phyloP scores from a whole-genome alignment of 2,329 filamentous ascomycete species.

The Anthostomella pinea region DNA sequence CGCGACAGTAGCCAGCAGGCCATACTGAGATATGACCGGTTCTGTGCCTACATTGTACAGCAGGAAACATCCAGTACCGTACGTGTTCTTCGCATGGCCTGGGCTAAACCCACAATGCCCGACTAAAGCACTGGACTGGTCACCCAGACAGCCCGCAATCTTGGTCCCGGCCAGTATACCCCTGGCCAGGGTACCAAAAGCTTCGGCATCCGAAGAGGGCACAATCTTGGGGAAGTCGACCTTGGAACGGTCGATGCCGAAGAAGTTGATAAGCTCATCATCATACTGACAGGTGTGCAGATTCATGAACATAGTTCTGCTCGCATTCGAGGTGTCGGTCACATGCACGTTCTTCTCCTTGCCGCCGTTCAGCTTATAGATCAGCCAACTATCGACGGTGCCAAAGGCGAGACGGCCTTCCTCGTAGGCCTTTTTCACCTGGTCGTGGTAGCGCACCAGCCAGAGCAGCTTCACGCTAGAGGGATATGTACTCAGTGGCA shows the following conservation, averaged over 20 bases:
- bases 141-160: slow-evolving; percentile 82
- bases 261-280: slow-evolving; percentile 72
- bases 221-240: slow-evolving; percentile 79
- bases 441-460: slow-evolving; percentile 70
- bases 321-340: slow-evolving; percentile 85
- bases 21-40: slow-evolving; percentile 81
- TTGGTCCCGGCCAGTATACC: slow-evolving; percentile 67
- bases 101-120: slow-evolving; percentile 81
- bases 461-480: slow-evolving; percentile 83
- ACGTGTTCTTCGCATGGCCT: slow-evolving; percentile 86
- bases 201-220: slow-evolving; percentile 70
- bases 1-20: slow-evolving; percentile 80
- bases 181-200: slow-evolving; percentile 64
- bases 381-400: slow-evolving; percentile 84
- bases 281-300: slow-evolving; percentile 78
- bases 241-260: slow-evolving; percentile 66
- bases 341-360: slow-evolving; percentile 65
- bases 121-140: slow-evolving; percentile 82
- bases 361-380: slow-evolving; percentile 81
- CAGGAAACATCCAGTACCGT: slow-evolving; percentile 86
- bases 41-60: slow-evolving; percentile 84
- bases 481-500: slow-evolving; percentile 85
- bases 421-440: slow-evolving; percentile 72
- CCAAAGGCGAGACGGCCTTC: slow-evolving; percentile 76
- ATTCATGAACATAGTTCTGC: slow-evolving; percentile 93